phyloP scores from a whole-genome alignment of 2,329 filamentous ascomycete genomes.

The Peltaster fructicola region DNA sequence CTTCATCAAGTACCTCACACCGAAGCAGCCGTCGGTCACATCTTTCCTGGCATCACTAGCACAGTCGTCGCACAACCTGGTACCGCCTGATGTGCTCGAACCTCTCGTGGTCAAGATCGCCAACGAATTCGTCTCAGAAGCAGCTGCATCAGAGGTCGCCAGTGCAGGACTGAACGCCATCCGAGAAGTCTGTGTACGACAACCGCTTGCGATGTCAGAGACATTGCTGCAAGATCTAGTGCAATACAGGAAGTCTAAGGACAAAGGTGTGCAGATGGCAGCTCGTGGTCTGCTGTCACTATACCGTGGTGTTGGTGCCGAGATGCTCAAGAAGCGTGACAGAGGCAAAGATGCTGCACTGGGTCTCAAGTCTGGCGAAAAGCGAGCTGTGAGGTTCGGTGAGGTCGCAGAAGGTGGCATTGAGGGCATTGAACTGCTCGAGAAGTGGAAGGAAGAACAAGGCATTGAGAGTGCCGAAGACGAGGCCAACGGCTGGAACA shows the following conservation, averaged over 20 bases:
- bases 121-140: conserved; percentile 96
- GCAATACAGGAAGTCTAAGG: conserved; percentile 90
- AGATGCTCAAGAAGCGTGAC: conserved; percentile 76
- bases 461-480: conserved; percentile 44
- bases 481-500: conserved; percentile 34
- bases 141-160: conserved; percentile 74
- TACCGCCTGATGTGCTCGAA: conserved; percentile 83
- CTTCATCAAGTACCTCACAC: conserved; percentile 79
- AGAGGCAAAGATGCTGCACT: conserved; percentile 84
- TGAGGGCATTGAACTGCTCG: conserved; percentile 78
- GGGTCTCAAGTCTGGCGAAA: conserved; percentile 56
- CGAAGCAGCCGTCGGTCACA: conserved; percentile 75
- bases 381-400: conserved; percentile 63
- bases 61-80: conserved; percentile 76
- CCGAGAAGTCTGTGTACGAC: conserved; percentile 77
- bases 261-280: conserved; percentile 98
- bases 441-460: conserved; percentile 87
- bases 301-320: conserved; percentile 79
- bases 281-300: conserved; percentile 79
- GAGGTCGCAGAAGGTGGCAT: conserved; percentile 67
- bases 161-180: conserved; percentile 89
- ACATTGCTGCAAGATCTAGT: conserved; percentile 91
- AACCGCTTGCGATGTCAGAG: conserved; percentile 91
- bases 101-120: conserved; percentile 88
- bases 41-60: conserved; percentile 84